phyloP scores from a whole-genome alignment of 305 asterid species.

The Coffea humblotiana region DNA sequence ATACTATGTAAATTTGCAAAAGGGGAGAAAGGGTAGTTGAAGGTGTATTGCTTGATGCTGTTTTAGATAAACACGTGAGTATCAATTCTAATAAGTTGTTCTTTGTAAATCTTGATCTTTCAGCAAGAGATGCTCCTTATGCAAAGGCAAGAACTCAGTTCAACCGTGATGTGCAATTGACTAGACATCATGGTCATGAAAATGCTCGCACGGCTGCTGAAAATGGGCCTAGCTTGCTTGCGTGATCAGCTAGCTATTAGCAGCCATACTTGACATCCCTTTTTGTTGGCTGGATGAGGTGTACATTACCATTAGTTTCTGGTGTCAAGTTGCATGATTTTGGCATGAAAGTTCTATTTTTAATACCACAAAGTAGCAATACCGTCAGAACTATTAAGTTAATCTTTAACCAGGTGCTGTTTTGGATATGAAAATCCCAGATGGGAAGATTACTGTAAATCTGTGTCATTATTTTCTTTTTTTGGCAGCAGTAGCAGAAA shows the following conservation, averaged over 20 bases:
- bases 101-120: neutral
- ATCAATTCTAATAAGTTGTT: neutral
- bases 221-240: constrained; percentile 57
- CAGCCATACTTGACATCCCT: neutral
- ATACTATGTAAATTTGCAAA: neutral
- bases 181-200: constrained; percentile 63
- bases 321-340: constrained; percentile 2
- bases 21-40: neutral
- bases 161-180: constrained; percentile 79
- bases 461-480: constrained; percentile 1
- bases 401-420: neutral
- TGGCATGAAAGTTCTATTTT: neutral
- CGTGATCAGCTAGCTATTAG: constrained; percentile 12
- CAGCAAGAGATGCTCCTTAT: constrained; percentile 95
- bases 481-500: neutral
- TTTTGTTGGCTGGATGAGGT: constrained; percentile 13
- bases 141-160: constrained; percentile 80
- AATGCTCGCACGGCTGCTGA: constrained; percentile 75
- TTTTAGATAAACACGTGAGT: neutral
- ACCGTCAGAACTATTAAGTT: neutral
- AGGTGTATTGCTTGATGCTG: neutral
- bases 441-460: constrained; percentile 19
- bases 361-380: neutral
- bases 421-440: constrained; percentile 4
- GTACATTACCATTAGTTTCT: constrained; percentile 9